phyloP scores from a whole-genome alignment of 164 flowering plant genomes.

The Hamamelis virginiana region DNA sequence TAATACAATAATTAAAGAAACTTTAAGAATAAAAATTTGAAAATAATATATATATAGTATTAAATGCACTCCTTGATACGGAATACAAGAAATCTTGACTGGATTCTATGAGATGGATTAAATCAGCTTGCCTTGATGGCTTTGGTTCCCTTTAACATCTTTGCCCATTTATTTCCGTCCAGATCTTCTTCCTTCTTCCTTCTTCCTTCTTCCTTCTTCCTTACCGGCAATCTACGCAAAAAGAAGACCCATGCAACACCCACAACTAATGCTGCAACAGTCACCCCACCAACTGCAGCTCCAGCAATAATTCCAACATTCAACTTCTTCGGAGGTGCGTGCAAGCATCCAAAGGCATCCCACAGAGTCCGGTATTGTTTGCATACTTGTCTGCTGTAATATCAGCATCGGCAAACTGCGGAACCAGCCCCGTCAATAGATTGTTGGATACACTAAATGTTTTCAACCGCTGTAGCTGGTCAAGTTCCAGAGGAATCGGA shows the following conservation, averaged over 20 bases:
- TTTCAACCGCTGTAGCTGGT: constrained; percentile 44
- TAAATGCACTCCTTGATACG: no score
- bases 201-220: no score
- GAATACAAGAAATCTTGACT: no score
- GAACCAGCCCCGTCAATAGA: constrained; percentile 54
- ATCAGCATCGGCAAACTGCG: constrained; percentile 21
- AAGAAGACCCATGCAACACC: constrained; percentile 34
- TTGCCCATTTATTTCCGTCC: no score
- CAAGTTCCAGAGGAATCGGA: constrained; percentile 50
- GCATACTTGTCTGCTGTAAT: constrained; percentile 31
- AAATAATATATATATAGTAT: no score
- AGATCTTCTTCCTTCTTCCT: no score
- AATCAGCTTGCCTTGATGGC: constrained; percentile 56
- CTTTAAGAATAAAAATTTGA: no score
- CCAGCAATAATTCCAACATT: constrained; percentile 41
- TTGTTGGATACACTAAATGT: constrained; percentile 58
- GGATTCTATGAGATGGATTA: not conserved
- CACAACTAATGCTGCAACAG: constrained; percentile 33
- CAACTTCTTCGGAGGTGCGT: constrained; percentile 15
- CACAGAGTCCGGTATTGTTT: constrained; percentile 61
- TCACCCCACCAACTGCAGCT: constrained; percentile 53
- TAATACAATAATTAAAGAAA: no score
- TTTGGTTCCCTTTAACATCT: no score
- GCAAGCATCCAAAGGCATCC: constrained; percentile 39
- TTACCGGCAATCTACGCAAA: no score